These are phyloP conservation scores for Aspergillus novoparasiticus DNA, from an alignment of 2,329 filamentous ascomycete genomes.

Conservation along the genomic window DNA sequence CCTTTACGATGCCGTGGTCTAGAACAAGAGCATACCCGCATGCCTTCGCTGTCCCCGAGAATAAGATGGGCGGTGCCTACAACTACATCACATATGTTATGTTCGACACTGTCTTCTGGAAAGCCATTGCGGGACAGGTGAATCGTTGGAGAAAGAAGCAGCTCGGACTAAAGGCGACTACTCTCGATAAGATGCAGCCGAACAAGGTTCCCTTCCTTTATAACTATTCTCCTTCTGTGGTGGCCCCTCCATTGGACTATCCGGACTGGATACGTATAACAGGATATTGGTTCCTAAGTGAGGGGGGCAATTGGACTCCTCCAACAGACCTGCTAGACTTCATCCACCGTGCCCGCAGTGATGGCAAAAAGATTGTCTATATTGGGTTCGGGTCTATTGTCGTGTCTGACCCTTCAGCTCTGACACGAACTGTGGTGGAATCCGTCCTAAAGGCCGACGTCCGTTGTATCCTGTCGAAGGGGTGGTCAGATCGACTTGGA, in stretches of 20 bases:
- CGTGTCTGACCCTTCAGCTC: slow-evolving; percentile 81
- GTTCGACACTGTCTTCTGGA: slow-evolving; percentile 98
- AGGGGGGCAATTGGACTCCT: slow-evolving; percentile 70
- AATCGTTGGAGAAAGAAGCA: slow-evolving; percentile 88
- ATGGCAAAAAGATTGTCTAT: slow-evolving; percentile 91
- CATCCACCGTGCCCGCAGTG: slow-evolving; percentile 76
- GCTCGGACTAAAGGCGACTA: slow-evolving; percentile 77
- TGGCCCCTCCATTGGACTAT: slow-evolving; percentile 92
- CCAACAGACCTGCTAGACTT: slow-evolving; percentile 76
- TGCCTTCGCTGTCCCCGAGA: slow-evolving; percentile 88
- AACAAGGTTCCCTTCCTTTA: slow-evolving; percentile 99
- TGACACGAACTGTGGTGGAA: slow-evolving; percentile 91
- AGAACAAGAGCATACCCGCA: slow-evolving; percentile 93
- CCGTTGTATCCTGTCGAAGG: slow-evolving; percentile 91
- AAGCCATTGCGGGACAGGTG: slow-evolving; percentile 84
- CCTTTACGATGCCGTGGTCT: slow-evolving; percentile 99
- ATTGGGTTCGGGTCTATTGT: slow-evolving; percentile 97
- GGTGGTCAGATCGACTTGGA: slow-evolving; percentile 86
- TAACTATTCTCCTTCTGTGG: slow-evolving; percentile 92
- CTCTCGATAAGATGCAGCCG: slow-evolving; percentile 84
- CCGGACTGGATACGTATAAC: slow-evolving; percentile 97
- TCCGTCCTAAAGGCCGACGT: slow-evolving; percentile 90
- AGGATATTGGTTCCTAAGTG: slow-evolving; percentile 96
- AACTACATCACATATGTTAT: slow-evolving; percentile 95
- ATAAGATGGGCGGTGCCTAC: slow-evolving; percentile 92